Conservation (phyloP, 768 basidiomycete genomes). For the Leccinum rimulosum region DNA sequence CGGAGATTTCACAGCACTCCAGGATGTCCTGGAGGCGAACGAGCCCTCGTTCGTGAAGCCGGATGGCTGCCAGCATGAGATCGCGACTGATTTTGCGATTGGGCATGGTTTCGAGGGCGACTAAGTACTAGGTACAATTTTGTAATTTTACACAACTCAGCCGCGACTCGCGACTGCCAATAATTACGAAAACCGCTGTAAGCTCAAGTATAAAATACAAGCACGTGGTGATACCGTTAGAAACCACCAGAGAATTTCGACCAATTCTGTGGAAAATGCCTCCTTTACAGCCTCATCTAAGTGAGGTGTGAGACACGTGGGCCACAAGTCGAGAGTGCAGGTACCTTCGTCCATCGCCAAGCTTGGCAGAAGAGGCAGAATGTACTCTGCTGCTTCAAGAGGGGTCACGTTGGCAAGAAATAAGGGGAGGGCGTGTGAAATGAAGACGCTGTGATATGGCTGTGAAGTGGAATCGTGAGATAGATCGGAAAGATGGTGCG, state of each 20-base stretch:
- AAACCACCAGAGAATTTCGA: constrained; percentile 91
- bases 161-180: too few relatives aligned
- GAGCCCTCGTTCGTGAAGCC: too few relatives aligned
- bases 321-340: constrained; percentile 7
- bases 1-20: too few relatives aligned
- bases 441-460: constrained; percentile 62
- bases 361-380: constrained; percentile 82
- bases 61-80: too few relatives aligned
- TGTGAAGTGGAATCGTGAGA: constrained; percentile 7
- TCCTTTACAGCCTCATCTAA: constrained; percentile 87
- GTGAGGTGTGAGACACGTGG: constrained; percentile 9
- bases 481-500: constrained; percentile 7
- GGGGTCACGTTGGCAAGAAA: constrained; percentile 77
- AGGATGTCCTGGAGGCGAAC: too few relatives aligned
- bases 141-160: too few relatives aligned
- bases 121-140: too few relatives aligned
- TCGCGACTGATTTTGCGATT: too few relatives aligned
- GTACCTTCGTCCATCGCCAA: constrained; percentile 85
- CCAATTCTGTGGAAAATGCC: constrained; percentile 77
- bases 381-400: constrained; percentile 88
- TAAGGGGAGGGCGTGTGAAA: constrained; percentile 75
- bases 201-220: background rate
- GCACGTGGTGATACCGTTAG: constrained; percentile 49
- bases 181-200: too few relatives aligned
- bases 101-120: too few relatives aligned